These are phyloP conservation scores for Dillenia suffruticosa DNA, from an alignment of 164 flowering plant genomes.

Conservation along the genomic window DNA sequence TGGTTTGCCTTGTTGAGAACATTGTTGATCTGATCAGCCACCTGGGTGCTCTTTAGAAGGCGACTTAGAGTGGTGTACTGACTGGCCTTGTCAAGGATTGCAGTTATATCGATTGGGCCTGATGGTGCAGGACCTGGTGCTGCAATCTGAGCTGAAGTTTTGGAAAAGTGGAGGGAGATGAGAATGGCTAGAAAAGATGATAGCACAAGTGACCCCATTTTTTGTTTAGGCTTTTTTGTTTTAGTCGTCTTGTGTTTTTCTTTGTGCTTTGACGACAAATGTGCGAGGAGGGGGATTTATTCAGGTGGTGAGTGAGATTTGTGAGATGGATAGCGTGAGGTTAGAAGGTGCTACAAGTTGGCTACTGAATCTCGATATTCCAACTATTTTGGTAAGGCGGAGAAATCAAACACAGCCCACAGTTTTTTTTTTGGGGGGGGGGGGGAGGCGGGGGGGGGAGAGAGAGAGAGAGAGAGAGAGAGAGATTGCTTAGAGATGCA, in stretches of 20 bases:
- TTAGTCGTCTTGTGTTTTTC: background rate
- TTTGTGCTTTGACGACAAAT: background rate
- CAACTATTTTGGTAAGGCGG: slow-evolving; percentile 8
- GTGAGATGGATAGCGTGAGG: slow-evolving; percentile 4
- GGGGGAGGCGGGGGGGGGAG: too few relatives aligned
- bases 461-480: slow-evolving; percentile 1
- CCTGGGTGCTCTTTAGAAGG: slow-evolving; percentile 36
- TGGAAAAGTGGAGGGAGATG: slow-evolving; percentile 19
- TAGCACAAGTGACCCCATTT: slow-evolving; percentile 11
- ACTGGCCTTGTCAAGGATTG: slow-evolving; percentile 27
- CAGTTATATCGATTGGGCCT: slow-evolving; percentile 26
- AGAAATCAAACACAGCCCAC: background rate
- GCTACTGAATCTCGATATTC: background rate
- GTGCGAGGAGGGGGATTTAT: slow-evolving; percentile 11
- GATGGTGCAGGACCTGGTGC: slow-evolving; percentile 26
- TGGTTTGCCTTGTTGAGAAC: slow-evolving; percentile 69
- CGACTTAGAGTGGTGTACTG: slow-evolving; percentile 27
- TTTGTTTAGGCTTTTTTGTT: background rate
- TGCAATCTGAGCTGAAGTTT: slow-evolving; percentile 25
- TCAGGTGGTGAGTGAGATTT: slow-evolving; percentile 1
- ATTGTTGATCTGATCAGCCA: slow-evolving; percentile 43
- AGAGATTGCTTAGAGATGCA: slow-evolving; percentile 14
- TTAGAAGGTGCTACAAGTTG: slow-evolving; percentile 15
- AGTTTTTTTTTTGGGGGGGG: too few relatives aligned
- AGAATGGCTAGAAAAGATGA: slow-evolving; percentile 4